Evolutionary conservation across 1,284 basidiomycete genomes (phyloP).

Genomic region (Malassezia cuniculi): DNA sequence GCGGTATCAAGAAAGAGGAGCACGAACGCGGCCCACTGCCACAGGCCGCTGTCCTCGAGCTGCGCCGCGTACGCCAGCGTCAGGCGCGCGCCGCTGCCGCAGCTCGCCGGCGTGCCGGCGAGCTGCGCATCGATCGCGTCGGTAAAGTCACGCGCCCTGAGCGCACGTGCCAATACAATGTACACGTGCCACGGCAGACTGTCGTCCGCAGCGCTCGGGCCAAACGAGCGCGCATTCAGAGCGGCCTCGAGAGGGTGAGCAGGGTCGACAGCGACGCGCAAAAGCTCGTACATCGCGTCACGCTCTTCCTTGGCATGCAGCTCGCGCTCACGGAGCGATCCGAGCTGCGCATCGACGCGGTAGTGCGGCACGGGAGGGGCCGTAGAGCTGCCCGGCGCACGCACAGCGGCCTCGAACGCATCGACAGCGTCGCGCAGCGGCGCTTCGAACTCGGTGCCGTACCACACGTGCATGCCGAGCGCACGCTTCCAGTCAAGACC

Average conservation of each 20-base stretch:
- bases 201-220: slow-evolving; percentile 63
- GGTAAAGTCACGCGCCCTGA: slow-evolving; percentile 69
- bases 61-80: slow-evolving; percentile 75
- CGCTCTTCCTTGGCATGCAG: slow-evolving; percentile 24
- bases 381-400: slow-evolving; percentile 14
- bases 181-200: slow-evolving; percentile 87
- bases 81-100: slow-evolving; percentile 58
- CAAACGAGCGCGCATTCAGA: slow-evolving; percentile 60
- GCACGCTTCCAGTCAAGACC: slow-evolving; percentile 88
- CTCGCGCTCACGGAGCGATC: slow-evolving; percentile 22
- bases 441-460: slow-evolving; percentile 60
- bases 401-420: slow-evolving; percentile 51
- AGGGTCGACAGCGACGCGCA: slow-evolving; percentile 58
- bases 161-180: slow-evolving; percentile 67
- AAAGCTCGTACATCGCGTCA: slow-evolving; percentile 71
- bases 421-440: slow-evolving; percentile 60
- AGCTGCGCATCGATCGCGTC: slow-evolving; percentile 49
- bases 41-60: slow-evolving; percentile 65
- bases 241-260: slow-evolving; percentile 49
- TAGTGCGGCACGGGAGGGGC: slow-evolving; percentile 42
- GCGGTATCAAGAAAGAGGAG: slow-evolving; percentile 73
- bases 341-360: slow-evolving; percentile 31
- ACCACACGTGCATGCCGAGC: slow-evolving; percentile 86
- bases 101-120: slow-evolving; percentile 7
- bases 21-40: slow-evolving; percentile 78